Percentiles rank a stretch among this genome's conserved stretches.
These are phyloP conservation scores for Chrysosporium keratinophilum DNA, from an alignment of 2,329 filamentous ascomycete species.

Conservation along the genomic window DNA sequence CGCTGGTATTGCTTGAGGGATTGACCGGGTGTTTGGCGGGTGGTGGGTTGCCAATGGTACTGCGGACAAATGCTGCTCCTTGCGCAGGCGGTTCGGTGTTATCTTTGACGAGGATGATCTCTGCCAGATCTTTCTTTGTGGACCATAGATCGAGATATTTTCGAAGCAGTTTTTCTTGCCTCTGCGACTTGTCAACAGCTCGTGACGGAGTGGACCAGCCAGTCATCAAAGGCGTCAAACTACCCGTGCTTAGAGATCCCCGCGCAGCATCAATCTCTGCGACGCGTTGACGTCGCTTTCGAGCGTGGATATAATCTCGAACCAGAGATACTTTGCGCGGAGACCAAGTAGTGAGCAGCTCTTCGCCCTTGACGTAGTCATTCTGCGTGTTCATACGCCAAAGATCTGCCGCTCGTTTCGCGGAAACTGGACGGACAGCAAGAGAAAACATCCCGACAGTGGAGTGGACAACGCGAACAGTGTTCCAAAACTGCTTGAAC, in stretches of 20 bases:
- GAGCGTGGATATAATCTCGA: slow-evolving; percentile 69
- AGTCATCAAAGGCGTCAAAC: slow-evolving; percentile 29
- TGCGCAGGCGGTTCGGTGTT: slow-evolving; percentile 37
- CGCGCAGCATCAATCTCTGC: slow-evolving; percentile 64
- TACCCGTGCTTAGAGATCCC: slow-evolving; percentile 34
- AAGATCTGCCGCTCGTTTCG: slow-evolving; percentile 82
- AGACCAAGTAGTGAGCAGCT: slow-evolving; percentile 71
- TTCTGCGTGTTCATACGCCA: slow-evolving; percentile 95
- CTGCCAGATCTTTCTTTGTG: slow-evolving; percentile 32
- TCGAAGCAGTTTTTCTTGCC: slow-evolving; percentile 30
- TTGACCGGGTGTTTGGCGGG: slow-evolving; percentile 13
- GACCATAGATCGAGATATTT: slow-evolving; percentile 37
- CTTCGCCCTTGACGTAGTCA: slow-evolving; percentile 94
- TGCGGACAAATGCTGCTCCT: slow-evolving; percentile 25
- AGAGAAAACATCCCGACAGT: slow-evolving; percentile 79
- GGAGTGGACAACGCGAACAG: slow-evolving; percentile 74
- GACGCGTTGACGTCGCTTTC: slow-evolving; percentile 61
- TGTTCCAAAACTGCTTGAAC: slow-evolving; percentile 78
- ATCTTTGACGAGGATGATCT: slow-evolving; percentile 35
- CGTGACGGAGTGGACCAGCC: slow-evolving; percentile 26
- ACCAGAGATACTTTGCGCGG: slow-evolving; percentile 84
- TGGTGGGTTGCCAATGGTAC: slow-evolving; percentile 1
- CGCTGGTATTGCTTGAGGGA: slow-evolving; percentile 23
- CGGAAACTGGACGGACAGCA: slow-evolving; percentile 73
- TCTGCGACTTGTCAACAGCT: slow-evolving; percentile 26